phyloP scores from a whole-genome alignment of 2,329 filamentous ascomycete species.

The Emericellopsis cladophorae region DNA sequence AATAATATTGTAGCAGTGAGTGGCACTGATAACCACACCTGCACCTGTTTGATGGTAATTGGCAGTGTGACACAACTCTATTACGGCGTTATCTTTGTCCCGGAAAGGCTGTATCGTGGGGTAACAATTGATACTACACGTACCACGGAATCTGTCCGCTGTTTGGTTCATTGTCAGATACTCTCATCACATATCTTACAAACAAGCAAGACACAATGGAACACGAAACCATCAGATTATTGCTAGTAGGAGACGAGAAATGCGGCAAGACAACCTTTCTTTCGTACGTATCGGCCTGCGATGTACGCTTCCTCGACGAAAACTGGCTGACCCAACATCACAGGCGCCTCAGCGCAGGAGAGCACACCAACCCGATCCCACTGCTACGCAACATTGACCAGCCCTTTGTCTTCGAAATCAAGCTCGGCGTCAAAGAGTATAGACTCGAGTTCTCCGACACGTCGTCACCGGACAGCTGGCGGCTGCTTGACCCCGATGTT shows the following conservation, averaged over 20 bases:
- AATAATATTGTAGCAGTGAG: too few species aligned
- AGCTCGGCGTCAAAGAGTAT: conserved; percentile 22
- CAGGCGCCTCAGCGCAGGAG: conserved; percentile 39
- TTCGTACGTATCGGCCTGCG: conserved; percentile 31
- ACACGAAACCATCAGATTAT: conserved; percentile 33
- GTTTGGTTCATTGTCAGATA: too few species aligned
- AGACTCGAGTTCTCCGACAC: conserved; percentile 50
- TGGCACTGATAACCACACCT: too few species aligned
- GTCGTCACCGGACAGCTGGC: conserved; percentile 45
- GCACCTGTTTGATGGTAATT: too few species aligned
- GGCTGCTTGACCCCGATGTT: conserved; percentile 42
- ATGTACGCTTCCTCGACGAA: not conserved
- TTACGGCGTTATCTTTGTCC: conserved; percentile 1
- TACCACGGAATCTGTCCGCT: too few species aligned
- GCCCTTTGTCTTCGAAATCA: conserved; percentile 46
- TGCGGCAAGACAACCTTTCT: conserved; percentile 51
- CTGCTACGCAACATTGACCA: conserved; percentile 46
- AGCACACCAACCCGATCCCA: conserved; percentile 27
- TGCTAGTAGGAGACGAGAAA: conserved; percentile 45
- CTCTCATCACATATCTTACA: not conserved
- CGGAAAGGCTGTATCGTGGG: not conserved
- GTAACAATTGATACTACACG: too few species aligned
- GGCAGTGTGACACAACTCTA: too few species aligned
- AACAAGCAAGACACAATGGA: conserved; percentile 25
- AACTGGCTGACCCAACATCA: not conserved